phyloP scores from a whole-genome alignment of 2,329 filamentous ascomycete species.

The Apiospora hydei region DNA sequence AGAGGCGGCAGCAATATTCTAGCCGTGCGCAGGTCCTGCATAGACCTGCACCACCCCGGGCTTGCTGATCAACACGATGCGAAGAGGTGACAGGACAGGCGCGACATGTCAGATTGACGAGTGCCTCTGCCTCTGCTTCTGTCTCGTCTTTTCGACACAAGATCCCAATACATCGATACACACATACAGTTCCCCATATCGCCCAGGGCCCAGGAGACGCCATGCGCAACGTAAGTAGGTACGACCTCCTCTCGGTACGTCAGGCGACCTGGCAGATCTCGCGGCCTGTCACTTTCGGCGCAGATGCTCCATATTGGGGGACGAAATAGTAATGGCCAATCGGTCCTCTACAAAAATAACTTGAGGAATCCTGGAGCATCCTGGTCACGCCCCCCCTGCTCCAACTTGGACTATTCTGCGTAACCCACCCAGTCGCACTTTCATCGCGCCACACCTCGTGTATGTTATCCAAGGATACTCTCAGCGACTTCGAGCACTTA shows the following conservation, averaged over 20 bases:
- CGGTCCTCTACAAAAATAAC: conserved; percentile 22
- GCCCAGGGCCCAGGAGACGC: background rate
- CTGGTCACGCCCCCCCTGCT: conserved; percentile 6
- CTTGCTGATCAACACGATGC: conserved; percentile 6
- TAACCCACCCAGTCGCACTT: conserved; percentile 18
- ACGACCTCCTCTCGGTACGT: background rate
- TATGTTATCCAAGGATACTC: conserved; percentile 11
- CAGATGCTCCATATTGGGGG: conserved; percentile 16
- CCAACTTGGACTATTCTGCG: conserved; percentile 14
- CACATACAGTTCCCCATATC: background rate
- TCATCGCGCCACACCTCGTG: conserved; percentile 20
- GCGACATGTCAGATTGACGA: conserved; percentile 16
- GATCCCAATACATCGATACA: background rate
- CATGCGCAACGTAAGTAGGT: background rate
- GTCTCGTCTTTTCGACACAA: background rate
- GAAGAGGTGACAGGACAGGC: background rate
- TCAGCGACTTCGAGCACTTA: conserved; percentile 4
- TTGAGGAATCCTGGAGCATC: background rate
- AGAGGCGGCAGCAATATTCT: background rate
- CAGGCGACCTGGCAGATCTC: background rate
- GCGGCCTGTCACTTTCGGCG: conserved; percentile 5
- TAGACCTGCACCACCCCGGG: conserved; percentile 18
- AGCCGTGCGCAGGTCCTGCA: conserved; percentile 2
- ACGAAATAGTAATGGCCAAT: conserved; percentile 19
- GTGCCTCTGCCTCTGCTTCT: conserved; percentile 1